These are phyloP conservation scores for Medicago arabica DNA, from an alignment of 306 rosid genomes.

Conservation along the genomic window DNA sequence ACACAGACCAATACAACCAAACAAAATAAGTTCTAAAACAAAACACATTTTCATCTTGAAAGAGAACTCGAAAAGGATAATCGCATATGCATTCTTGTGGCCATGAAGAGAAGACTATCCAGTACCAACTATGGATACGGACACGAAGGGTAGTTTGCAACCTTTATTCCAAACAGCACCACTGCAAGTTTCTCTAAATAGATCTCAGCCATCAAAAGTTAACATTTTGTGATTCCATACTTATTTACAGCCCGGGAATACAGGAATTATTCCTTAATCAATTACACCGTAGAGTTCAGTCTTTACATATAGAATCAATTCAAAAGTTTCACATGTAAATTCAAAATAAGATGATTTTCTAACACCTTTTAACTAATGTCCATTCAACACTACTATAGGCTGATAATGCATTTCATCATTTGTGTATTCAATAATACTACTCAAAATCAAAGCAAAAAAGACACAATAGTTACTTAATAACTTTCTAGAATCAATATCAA, in stretches of 20 bases:
- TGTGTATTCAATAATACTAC: background rate
- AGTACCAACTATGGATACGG: background rate
- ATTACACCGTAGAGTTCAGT: background rate
- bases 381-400: background rate
- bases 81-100: background rate
- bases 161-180: background rate
- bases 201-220: too few relatives aligned
- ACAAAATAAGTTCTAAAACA: background rate
- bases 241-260: too few relatives aligned
- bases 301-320: background rate
- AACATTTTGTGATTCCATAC: too few relatives aligned
- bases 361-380: background rate
- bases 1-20: background rate
- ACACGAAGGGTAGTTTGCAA: background rate
- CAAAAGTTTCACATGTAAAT: background rate
- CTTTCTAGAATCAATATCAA: too few relatives aligned
- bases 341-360: background rate
- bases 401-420: background rate
- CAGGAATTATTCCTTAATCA: too few relatives aligned
- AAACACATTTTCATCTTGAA: background rate
- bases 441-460: background rate
- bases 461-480: too few relatives aligned
- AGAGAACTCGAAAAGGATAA: too few relatives aligned
- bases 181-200: background rate
- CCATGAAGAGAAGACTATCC: background rate